A percentile compares a stretch with the other conserved stretches of the same genome.
Conservation (phyloP, 805 yeast genomes). For the Candida pseudoglaebosa region DNA sequence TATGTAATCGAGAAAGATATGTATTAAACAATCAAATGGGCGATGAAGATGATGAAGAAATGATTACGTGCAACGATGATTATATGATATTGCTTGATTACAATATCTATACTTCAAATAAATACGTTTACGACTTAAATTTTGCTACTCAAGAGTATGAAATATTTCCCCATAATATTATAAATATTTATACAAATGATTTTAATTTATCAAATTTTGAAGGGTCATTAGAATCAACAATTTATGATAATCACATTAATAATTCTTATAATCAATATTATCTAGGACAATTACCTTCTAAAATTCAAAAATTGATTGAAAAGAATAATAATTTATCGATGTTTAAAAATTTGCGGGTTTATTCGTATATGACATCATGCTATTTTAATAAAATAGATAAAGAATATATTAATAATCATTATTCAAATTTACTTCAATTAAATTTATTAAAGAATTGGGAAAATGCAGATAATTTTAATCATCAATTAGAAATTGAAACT, state of each 20-base stretch:
- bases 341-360: slow-evolving; percentile 30
- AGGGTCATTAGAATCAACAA: slow-evolving; percentile 22
- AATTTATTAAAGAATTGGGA: slow-evolving; percentile 38
- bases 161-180: slow-evolving; percentile 31
- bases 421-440: slow-evolving; percentile 28
- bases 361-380: slow-evolving; percentile 38
- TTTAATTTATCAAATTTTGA: slow-evolving; percentile 34
- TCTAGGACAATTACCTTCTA: slow-evolving; percentile 28
- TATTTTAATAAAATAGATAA: slow-evolving; percentile 33
- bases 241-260: slow-evolving; percentile 19
- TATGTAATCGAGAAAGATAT: slow-evolving; percentile 27
- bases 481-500: slow-evolving; percentile 26
- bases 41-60: slow-evolving; percentile 6
- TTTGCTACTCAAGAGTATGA: slow-evolving; percentile 18
- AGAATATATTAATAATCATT: slow-evolving; percentile 32
- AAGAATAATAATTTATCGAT: slow-evolving; percentile 27
- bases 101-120: slow-evolving; percentile 30
- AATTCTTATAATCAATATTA: slow-evolving; percentile 20
- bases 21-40: slow-evolving; percentile 15
- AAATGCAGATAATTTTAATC: slow-evolving; percentile 25
- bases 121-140: slow-evolving; percentile 9
- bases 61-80: slow-evolving; percentile 21
- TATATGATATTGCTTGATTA: slow-evolving; percentile 30
- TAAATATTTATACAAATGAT: slow-evolving; percentile 35
- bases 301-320: slow-evolving; percentile 31